These are phyloP conservation scores for Phragmites australis DNA, from an alignment of 176 grass and related monocot genomes.

Conservation along the genomic window DNA sequence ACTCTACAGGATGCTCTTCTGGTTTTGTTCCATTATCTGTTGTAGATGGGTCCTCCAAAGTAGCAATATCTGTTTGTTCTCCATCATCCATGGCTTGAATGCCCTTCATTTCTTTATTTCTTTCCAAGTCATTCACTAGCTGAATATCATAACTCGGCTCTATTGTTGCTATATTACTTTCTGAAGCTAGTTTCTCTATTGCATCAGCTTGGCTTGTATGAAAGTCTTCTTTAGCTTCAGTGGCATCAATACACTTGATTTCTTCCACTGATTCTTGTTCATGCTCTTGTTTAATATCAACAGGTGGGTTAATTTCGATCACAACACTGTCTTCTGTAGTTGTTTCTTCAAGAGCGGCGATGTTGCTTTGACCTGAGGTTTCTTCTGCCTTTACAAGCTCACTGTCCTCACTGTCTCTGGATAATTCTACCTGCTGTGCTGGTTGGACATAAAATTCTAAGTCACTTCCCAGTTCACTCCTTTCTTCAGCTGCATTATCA, in stretches of 20 bases:
- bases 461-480: slow-evolving; percentile 24
- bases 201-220: slow-evolving; percentile 17
- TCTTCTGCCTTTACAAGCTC: slow-evolving; percentile 27
- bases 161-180: slow-evolving; percentile 19
- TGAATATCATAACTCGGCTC: slow-evolving; percentile 34
- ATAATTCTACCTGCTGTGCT: slow-evolving; percentile 7
- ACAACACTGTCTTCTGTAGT: slow-evolving; percentile 20
- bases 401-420: slow-evolving; percentile 20
- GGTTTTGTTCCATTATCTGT: slow-evolving; percentile 17
- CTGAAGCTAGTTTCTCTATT: slow-evolving; percentile 38
- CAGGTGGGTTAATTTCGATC: slow-evolving; percentile 14
- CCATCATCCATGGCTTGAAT: slow-evolving; percentile 19
- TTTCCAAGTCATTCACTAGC: slow-evolving; percentile 27
- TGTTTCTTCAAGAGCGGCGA: background rate
- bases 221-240: slow-evolving; percentile 29
- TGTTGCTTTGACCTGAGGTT: slow-evolving; percentile 20
- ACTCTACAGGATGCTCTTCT: slow-evolving; percentile 21
- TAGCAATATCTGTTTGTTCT: slow-evolving; percentile 19
- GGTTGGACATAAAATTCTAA: slow-evolving; percentile 35
- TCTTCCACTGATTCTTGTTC: slow-evolving; percentile 21
- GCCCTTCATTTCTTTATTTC: background rate
- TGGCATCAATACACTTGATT: slow-evolving; percentile 20
- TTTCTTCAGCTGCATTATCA: slow-evolving; percentile 29
- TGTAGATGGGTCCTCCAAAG: slow-evolving; percentile 25
- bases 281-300: slow-evolving; percentile 29